Evolutionary conservation across 345 rosid species (phyloP).

Genomic region (Kandelia obovata): DNA sequence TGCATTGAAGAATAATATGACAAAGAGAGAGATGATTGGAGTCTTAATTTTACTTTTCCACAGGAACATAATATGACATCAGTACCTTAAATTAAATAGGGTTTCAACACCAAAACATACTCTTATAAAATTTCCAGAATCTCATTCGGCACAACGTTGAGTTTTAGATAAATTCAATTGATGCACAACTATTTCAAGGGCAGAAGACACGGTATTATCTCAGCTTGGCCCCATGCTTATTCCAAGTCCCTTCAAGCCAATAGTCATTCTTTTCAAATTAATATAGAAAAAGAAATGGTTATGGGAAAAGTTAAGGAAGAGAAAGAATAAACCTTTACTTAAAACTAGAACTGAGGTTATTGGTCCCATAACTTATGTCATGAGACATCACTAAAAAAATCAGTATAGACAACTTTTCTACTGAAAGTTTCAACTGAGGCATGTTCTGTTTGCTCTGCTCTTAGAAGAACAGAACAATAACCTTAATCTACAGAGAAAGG

Average conservation of each 20-base stretch:
- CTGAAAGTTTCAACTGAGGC: neutral
- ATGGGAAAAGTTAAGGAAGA: neutral
- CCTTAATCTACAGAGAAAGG: neutral
- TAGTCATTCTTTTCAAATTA: neutral
- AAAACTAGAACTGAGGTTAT: neutral
- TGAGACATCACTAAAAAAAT: slow-evolving; percentile 2
- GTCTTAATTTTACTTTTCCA: too few species aligned
- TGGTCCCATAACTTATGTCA: slow-evolving; percentile 13
- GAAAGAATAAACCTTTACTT: neutral
- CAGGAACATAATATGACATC: too few species aligned
- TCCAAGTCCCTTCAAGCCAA: slow-evolving; percentile 22
- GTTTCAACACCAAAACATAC: too few species aligned
- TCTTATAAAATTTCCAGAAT: slow-evolving; percentile 1
- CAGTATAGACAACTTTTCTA: slow-evolving; percentile 8
- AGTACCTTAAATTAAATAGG: too few species aligned
- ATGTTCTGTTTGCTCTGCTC: slow-evolving; percentile 11
- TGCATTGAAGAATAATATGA: too few species aligned
- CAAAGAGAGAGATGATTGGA: too few species aligned
- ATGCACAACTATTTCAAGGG: slow-evolving; percentile 19
- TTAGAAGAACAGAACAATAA: slow-evolving; percentile 18
- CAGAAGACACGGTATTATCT: slow-evolving; percentile 26
- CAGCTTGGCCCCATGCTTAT: slow-evolving; percentile 16
- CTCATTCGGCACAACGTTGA: neutral
- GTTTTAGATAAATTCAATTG: neutral
- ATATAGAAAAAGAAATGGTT: neutral